Conservation (phyloP, 352 stramenopile genomes). For the Phytophthora pinifolia region DNA sequence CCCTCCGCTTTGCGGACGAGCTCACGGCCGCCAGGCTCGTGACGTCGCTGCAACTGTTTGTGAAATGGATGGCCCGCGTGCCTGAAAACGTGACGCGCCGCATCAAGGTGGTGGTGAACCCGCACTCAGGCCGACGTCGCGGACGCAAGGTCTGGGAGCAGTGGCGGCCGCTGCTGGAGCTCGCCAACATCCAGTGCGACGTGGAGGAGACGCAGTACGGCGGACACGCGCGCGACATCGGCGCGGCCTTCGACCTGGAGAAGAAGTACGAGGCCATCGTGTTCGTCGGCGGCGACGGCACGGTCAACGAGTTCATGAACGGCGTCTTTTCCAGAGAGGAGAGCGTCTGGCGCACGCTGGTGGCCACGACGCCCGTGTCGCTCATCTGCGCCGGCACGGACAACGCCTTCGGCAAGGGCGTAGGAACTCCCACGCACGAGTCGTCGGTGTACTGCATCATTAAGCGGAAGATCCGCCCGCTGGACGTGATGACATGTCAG, state of each 20-base stretch:
- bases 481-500: conserved; percentile 69
- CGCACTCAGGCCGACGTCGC: conserved; percentile 60
- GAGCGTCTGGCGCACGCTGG: conserved; percentile 66
- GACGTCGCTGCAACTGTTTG: conserved; percentile 47
- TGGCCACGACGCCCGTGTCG: conserved; percentile 72
- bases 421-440: conserved; percentile 65
- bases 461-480: conserved; percentile 77
- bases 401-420: conserved; percentile 76
- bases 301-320: conserved; percentile 88
- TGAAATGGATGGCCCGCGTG: conserved; percentile 76
- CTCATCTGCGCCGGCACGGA: conserved; percentile 72
- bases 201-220: conserved; percentile 77
- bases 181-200: conserved; percentile 71
- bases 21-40: conserved; percentile 36
- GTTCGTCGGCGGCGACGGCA: conserved; percentile 77
- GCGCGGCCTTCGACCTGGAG: conserved; percentile 48
- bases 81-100: conserved; percentile 46
- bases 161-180: conserved; percentile 57
- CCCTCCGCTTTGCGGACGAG: conserved; percentile 38
- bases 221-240: conserved; percentile 74
- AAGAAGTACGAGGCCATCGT: conserved; percentile 77
- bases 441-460: conserved; percentile 78
- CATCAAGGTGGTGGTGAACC: conserved; percentile 82
- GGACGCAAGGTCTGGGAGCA: conserved; percentile 64
- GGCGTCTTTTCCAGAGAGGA: conserved; percentile 72